These are phyloP conservation scores for Aphanomyces stellatus DNA, from an alignment of 352 stramenopile genomes.

Conservation along the genomic window DNA sequence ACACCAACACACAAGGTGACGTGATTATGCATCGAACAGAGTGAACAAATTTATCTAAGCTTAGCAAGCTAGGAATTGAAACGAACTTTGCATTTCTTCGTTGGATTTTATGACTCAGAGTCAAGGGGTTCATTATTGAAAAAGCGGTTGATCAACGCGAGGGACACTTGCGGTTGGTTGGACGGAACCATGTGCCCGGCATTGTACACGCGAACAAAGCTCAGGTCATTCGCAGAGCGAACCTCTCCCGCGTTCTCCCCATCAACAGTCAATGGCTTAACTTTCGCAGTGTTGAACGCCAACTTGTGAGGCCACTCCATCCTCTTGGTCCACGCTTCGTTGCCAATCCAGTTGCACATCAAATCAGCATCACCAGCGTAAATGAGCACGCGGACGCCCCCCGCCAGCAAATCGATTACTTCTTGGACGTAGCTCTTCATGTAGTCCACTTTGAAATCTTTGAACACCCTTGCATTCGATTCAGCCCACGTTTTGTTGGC, in stretches of 20 bases:
- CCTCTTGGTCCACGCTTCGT: slow-evolving; percentile 87
- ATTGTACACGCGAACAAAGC: slow-evolving; percentile 52
- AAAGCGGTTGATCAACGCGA: slow-evolving; percentile 79
- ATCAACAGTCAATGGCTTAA: slow-evolving; percentile 25
- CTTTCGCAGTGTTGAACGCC: slow-evolving; percentile 63
- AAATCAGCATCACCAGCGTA: slow-evolving; percentile 96
- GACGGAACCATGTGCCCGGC: slow-evolving; percentile 67
- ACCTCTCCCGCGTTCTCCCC: slow-evolving; percentile 17
- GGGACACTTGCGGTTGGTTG: slow-evolving; percentile 54
- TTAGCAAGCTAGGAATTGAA: no score
- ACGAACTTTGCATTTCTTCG: no score
- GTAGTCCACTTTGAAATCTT: slow-evolving; percentile 85
- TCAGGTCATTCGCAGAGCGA: slow-evolving; percentile 28
- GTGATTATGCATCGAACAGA: no score
- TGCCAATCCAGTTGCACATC: slow-evolving; percentile 97
- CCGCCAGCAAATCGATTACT: slow-evolving; percentile 81
- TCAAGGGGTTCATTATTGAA: slow-evolving; percentile 28
- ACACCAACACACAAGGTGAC: no score
- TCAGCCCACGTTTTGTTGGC: slow-evolving; percentile 25
- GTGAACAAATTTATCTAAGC: no score
- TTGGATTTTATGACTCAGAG: no score
- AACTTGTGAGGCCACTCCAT: slow-evolving; percentile 88
- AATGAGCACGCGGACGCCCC: slow-evolving; percentile 77
- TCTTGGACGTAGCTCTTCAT: slow-evolving; percentile 19
- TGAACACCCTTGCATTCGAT: slow-evolving; percentile 85